Evolutionary conservation across 495 filamentous ascomycete genomes (phyloP), one percentile per base, ranked within the genome.

Genomic region (Neurospora sp.): DNA sequence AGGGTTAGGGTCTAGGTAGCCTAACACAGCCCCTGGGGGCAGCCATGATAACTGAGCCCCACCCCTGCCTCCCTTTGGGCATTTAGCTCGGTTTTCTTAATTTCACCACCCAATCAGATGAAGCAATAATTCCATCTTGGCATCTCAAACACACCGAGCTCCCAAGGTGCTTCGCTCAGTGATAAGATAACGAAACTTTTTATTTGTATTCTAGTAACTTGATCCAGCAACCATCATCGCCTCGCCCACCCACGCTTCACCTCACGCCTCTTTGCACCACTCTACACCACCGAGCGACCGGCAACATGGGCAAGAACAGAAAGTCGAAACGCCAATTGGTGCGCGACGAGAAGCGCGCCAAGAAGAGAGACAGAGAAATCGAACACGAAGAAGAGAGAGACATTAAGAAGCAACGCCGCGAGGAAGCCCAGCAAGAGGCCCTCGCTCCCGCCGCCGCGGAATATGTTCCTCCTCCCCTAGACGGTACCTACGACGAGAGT

Each of bases 321-420:
- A 82, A 81, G 72, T 82, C 82, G 8, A 85, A 84, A 72, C 75
- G 84, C 68, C 84, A 85, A 75, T 80, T 84, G 27, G 74, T 84
- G 17, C 82, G 84, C 69, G 83, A 85, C 69, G 83, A 83, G 77
- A 82, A 82, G 74, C 80, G 82, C 70, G 81, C 82, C 68, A 85
- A 82, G 73, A 81, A 80, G 73, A 77, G 79, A 70, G 75, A n/a
- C 53, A 76, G 69, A 75, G 79, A 79, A 8, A 68, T 76, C 44
- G 78, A 70, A 59, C 78, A 78, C 2, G 74, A 81, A 35, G 77
- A 82, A 71, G 75, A 73, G 37, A 77, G 68, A 41, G 73, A 77
- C 9, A 65, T 77, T 27, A 86, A 86, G 75, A 79, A 80, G 71
- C 82, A 80, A 69, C 82, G 83, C 38, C 74, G 75, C 27, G 75